Evolutionary conservation across 2,329 filamentous ascomycete genomes (phyloP).

Genomic region (Leptographium wingfieldii): DNA sequence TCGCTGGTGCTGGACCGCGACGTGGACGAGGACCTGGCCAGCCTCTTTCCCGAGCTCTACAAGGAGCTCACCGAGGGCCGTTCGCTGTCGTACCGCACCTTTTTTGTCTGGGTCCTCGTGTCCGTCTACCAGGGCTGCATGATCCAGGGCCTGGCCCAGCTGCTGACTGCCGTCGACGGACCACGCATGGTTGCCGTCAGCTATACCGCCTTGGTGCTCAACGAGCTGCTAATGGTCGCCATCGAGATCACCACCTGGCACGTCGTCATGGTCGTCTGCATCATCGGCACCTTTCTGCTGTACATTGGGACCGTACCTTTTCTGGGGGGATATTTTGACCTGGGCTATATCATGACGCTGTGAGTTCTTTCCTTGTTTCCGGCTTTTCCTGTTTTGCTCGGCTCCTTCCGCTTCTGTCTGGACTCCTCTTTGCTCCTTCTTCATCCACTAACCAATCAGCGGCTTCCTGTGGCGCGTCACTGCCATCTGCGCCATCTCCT

Average conservation of each 20-base stretch:
- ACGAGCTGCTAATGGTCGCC: constrained; percentile 94
- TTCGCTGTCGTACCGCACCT: constrained; percentile 80
- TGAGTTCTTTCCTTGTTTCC: constrained; percentile 24
- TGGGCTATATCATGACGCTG: constrained; percentile 62
- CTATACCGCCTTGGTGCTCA: constrained; percentile 84
- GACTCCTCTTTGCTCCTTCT: no score
- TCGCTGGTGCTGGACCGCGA: constrained; percentile 90
- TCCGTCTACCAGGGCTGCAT: constrained; percentile 91
- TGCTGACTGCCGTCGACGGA: constrained; percentile 67
- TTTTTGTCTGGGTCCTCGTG: constrained; percentile 93
- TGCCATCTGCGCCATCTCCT: constrained; percentile 65
- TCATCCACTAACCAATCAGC: constrained; percentile 26
- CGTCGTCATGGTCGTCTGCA: constrained; percentile 73
- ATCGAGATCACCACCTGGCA: constrained; percentile 97
- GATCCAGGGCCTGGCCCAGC: constrained; percentile 87
- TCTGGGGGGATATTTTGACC: constrained; percentile 78
- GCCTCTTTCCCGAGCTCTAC: constrained; percentile 93
- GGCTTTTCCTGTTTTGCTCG: not conserved
- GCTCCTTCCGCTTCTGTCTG: no score
- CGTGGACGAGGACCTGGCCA: constrained; percentile 85
- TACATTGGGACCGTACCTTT: constrained; percentile 79
- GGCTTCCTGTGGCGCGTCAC: constrained; percentile 81
- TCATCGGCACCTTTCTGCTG: constrained; percentile 70
- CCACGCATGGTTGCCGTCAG: constrained; percentile 75
- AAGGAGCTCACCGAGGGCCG: constrained; percentile 88